Evolutionary conservation across 2,329 filamentous ascomycete genomes (phyloP).

Genomic region (Monilinia fructicola): DNA sequence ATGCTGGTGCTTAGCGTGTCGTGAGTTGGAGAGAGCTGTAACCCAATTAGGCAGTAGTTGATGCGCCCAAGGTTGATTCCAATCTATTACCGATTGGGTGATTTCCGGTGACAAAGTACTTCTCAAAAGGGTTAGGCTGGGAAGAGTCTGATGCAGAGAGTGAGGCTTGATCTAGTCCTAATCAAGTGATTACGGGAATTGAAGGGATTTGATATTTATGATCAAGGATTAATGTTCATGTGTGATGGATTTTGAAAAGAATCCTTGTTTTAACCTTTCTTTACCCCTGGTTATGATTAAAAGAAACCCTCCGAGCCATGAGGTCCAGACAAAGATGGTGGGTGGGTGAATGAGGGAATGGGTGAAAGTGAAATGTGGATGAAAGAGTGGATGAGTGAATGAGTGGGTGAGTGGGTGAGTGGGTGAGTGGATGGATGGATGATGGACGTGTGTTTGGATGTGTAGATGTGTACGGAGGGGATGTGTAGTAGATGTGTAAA

Average conservation of each 20-base stretch:
- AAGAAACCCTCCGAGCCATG: background rate
- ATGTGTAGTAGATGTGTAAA: too few species aligned
- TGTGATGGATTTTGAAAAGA: background rate
- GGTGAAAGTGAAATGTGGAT: background rate
- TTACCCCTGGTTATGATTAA: conserved; percentile 9
- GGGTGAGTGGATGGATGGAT: background rate
- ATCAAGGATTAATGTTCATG: background rate
- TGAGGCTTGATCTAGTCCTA: accelerated
- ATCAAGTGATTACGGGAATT: background rate
- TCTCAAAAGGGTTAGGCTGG: background rate
- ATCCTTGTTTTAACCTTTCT: background rate
- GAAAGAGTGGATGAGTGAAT: background rate
- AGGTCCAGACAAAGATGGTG: conserved; percentile 10
- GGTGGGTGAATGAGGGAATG: background rate
- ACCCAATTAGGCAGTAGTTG: accelerated
- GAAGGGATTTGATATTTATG: background rate
- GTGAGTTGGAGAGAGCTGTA: background rate
- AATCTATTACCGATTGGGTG: background rate
- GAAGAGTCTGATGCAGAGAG: background rate
- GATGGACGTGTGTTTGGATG: too few species aligned
- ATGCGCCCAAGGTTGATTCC: accelerated
- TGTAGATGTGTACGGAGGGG: too few species aligned
- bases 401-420: background rate
- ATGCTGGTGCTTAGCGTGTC: background rate
- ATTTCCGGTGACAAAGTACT: background rate